Base-by-base conservation (phyloP, 148 eudicot genomes). In the Vaccinium corymbosum region DNA sequence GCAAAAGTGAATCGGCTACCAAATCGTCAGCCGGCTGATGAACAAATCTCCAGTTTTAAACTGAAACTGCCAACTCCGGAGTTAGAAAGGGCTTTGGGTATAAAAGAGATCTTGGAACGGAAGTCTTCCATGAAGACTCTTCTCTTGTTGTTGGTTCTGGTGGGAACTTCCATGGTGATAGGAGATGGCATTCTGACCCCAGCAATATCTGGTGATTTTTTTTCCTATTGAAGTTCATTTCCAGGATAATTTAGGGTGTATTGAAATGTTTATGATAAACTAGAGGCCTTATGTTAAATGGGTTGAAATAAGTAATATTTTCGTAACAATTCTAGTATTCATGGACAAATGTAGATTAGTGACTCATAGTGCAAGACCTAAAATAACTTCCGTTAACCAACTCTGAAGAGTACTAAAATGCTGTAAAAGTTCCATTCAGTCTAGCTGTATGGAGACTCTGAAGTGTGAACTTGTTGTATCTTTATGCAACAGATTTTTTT, bases 181-280 rank as follows among this genome's bases (percentile, higher is more conserved):
- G 99, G 99, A 68, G 98, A 97, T 76, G 99, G 99, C 83, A 94
- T 97, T 72, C 83, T 97, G 42, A 97, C 99, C 81, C 99, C 99
- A 4, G 98, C 99, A 66, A 97, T 95, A 88, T 97, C 99, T 90
- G 99, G 99, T 95, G 86, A 52, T 82, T 42, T n/a, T 6, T 48
- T 48, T 70, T 38, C 27, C 16, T 22, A 29, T 4, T 51, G 16
- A 16, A 64, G 32, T 32, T 52, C 75, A 27, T 62, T 35, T 79
- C 50, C 20, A 29, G 51, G 22, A 50, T 51, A 78, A 49, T 62
- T 53, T 55, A 20, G 59, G 11, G 16, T 51, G n/a, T 56, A 48
- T 8, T 6, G 1, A 53, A 71, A 53, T 53, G 13, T 27, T 84
- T 71, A 29, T 27, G 46, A 9, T 25, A 56, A 25, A 11, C 46